Evolutionary conservation across 1,284 basidiomycete genomes (phyloP), one percentile per base, ranked within the genome.

Genomic region (Mycena sp.): DNA sequence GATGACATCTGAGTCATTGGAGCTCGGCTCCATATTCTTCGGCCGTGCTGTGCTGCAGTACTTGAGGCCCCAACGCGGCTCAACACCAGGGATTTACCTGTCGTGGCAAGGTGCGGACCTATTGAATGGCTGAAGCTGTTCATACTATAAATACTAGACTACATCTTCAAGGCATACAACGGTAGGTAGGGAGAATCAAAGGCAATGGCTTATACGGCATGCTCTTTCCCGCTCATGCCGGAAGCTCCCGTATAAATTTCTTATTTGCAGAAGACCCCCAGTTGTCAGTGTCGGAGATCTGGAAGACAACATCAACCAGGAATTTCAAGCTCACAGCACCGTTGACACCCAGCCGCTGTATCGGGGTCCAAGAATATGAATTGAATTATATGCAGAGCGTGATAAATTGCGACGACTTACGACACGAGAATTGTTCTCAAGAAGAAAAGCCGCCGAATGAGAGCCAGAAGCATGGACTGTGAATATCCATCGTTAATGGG

Each of bases 291-390:
- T 63, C 62, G 23, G 61, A 35, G 11, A 64, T 55, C 12, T 64
- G 40, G 51, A 67, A 54, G n/a, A 67, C 37, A 7, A 67, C 55
- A 29, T 67, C 62, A 21, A 67, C 65, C 10, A 67, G 58, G 23
- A 64, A 37, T 14, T 32, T 63, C 7, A 64, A 50, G 23, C 19
- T 26, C 30, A 52, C 26, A 5, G 65, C 65, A 6, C 62, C 65
- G 17, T 51, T 60, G 50, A 64, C 58, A 5, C 65, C 65, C n/a
- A 67, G 41, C 9, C 62, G 65, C 65, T 67, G 26, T 4, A 7
- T 16, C 19, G 35, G 6, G 28, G 12, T n/a, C 16, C 25, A 38
- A 17, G n/a, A 48, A 54, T 16, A 28, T 17, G 14, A 32, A 25
- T 35, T 35, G 14, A 9, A 35, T 35, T 14, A 35, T 14, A 35